Conservation (phyloP, 2,329 filamentous ascomycete species). For the Cladophialophora carrionii region DNA sequence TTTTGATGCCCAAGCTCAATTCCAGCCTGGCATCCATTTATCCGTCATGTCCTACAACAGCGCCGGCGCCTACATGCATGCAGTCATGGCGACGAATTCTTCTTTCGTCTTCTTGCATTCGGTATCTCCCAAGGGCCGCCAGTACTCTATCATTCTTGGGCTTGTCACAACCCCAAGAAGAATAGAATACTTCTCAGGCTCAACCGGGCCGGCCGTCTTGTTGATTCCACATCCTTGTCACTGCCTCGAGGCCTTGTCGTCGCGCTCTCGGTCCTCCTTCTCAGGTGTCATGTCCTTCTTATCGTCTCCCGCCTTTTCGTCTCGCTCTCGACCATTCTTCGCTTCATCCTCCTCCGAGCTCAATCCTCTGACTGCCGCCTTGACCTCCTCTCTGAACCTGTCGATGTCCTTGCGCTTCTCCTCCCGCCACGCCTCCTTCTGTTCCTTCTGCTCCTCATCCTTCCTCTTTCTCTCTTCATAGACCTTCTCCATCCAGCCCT, state of each 20-base stretch:
- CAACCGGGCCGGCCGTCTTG: background rate
- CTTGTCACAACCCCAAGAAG: background rate
- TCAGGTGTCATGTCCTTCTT: background rate
- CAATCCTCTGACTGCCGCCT: slow-evolving; percentile 27
- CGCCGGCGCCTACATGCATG: background rate
- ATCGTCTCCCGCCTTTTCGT: background rate
- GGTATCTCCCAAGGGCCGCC: background rate
- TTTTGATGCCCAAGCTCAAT: background rate
- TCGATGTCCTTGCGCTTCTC: slow-evolving; percentile 19
- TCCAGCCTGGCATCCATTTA: background rate
- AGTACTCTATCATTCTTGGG: background rate
- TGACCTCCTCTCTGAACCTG: slow-evolving; percentile 26
- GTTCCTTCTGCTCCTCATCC: slow-evolving; percentile 36
- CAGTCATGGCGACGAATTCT: background rate
- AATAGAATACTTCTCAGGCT: background rate
- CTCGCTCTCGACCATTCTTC: slow-evolving; percentile 2
- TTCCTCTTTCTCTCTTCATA: slow-evolving; percentile 30
- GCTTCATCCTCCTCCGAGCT: slow-evolving; percentile 7
- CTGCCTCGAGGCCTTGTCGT: no score
- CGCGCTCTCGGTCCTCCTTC: background rate
- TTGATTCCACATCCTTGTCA: background rate
- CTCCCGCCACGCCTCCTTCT: slow-evolving; percentile 25
- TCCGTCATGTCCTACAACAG: background rate
- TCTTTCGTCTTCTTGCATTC: background rate
- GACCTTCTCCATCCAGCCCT: slow-evolving; percentile 45